Evolutionary conservation across 1,139 yeast species (phyloP).

Genomic region (Kodamaea arcana): DNA sequence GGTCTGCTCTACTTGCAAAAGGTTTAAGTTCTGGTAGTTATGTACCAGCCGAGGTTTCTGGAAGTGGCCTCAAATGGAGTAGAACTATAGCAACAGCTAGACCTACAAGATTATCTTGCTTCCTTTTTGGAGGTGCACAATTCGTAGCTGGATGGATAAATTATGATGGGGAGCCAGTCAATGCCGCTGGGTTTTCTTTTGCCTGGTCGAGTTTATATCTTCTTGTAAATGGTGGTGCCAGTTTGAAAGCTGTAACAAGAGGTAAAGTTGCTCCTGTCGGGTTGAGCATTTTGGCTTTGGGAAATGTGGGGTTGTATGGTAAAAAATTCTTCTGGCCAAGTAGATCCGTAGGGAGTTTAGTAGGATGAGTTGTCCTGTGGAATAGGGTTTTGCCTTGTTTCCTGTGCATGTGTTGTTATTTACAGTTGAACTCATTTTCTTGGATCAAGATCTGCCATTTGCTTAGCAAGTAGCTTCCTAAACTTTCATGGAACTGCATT

Average conservation of each 20-base stretch:
- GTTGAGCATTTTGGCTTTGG: constrained; percentile 54
- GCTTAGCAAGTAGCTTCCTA: too few relatives aligned
- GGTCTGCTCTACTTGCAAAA: constrained; percentile 15
- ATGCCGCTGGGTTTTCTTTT: constrained; percentile 83
- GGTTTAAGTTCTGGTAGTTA: constrained; percentile 9
- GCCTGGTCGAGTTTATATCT: constrained; percentile 85
- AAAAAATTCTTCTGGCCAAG: constrained; percentile 57
- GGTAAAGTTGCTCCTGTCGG: constrained; percentile 57
- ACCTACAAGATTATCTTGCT: constrained; percentile 38
- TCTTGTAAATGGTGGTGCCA: constrained; percentile 66
- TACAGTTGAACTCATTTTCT: too few relatives aligned
- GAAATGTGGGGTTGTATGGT: constrained; percentile 67
- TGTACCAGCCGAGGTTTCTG: constrained; percentile 20
- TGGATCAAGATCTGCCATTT: too few relatives aligned
- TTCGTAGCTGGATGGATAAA: constrained; percentile 81
- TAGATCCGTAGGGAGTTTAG: too few relatives aligned
- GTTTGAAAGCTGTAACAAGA: constrained; percentile 38
- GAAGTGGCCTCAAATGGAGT: constrained; percentile 27
- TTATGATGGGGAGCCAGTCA: constrained; percentile 71
- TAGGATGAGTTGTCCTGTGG: too few relatives aligned
- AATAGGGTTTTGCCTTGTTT: too few relatives aligned
- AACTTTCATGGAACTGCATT: too few relatives aligned
- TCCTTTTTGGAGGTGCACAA: constrained; percentile 53
- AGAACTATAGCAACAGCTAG: constrained; percentile 24
- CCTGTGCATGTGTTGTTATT: too few relatives aligned